Evolutionary conservation across 1,139 yeast species (phyloP).

Genomic region (Nakaseomyces bracarensis): DNA sequence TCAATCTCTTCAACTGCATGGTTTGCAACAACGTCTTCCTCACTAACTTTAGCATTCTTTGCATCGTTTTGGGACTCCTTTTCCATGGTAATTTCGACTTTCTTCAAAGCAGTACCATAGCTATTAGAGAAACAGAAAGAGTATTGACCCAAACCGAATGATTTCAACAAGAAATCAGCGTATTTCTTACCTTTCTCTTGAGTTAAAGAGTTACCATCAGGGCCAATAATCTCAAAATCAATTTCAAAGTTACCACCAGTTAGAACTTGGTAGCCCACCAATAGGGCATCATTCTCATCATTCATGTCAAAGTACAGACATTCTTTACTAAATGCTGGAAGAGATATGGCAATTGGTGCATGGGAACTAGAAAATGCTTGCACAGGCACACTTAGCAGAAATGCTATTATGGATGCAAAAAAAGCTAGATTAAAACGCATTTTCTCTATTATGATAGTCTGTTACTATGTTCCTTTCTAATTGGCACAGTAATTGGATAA

Average conservation of each 20-base stretch:
- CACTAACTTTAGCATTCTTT: slow-evolving; percentile 40
- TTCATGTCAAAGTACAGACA: slow-evolving; percentile 34
- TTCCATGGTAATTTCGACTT: slow-evolving; percentile 55
- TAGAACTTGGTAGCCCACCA: slow-evolving; percentile 42
- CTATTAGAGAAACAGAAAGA: slow-evolving; percentile 60
- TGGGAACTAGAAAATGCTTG: slow-evolving; percentile 18
- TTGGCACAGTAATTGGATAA: too few relatives aligned
- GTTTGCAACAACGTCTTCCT: slow-evolving; percentile 48
- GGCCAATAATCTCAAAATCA: slow-evolving; percentile 52
- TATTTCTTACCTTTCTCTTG: slow-evolving; percentile 48
- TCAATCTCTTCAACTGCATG: slow-evolving; percentile 51
- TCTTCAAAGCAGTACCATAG: slow-evolving; percentile 57
- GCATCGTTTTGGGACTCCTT: slow-evolving; percentile 31
- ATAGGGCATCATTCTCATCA: slow-evolving; percentile 33
- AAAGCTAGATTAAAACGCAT: slow-evolving; percentile 18
- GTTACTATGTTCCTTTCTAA: not conserved
- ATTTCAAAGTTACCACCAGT: slow-evolving; percentile 64
- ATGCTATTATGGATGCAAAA: slow-evolving; percentile 9
- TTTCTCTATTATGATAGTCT: not conserved
- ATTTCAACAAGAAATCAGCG: slow-evolving; percentile 50
- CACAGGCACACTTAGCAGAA: slow-evolving; percentile 8
- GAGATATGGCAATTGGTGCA: slow-evolving; percentile 31
- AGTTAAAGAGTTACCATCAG: slow-evolving; percentile 49
- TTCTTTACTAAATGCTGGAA: slow-evolving; percentile 37
- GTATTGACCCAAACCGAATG: slow-evolving; percentile 50